phyloP scores from a whole-genome alignment of 163 green algal genomes.

The Volvox carteri region DNA sequence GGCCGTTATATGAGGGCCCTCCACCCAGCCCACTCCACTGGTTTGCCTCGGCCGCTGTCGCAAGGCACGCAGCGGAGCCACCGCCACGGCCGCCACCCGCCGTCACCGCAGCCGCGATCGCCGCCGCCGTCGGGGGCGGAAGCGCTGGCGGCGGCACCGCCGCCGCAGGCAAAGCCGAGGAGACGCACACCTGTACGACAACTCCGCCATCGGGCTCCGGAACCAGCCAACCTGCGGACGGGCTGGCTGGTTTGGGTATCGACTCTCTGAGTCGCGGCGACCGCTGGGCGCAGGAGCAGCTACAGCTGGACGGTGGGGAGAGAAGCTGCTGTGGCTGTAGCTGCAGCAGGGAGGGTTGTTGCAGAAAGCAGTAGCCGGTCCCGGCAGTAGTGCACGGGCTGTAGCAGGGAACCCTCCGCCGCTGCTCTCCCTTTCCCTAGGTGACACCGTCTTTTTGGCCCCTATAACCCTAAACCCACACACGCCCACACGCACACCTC shows the following conservation, averaged over 20 bases:
- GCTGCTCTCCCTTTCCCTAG: too few relatives aligned
- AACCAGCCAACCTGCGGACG: neutral
- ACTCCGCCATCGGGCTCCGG: too few relatives aligned
- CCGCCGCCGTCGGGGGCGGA: neutral
- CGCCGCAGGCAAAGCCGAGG: too few relatives aligned
- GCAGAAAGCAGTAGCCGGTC: too few relatives aligned
- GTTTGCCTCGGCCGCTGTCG: neutral
- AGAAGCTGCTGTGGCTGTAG: too few relatives aligned
- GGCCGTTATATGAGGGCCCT: neutral
- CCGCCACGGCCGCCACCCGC: neutral
- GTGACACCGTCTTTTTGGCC: too few relatives aligned
- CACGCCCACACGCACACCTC: neutral
- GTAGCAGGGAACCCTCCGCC: too few relatives aligned
- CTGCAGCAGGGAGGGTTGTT: too few relatives aligned
- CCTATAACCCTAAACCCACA: neutral
- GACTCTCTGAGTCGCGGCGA: neutral
- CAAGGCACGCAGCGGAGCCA: neutral
- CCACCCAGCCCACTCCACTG: slow-evolving; percentile 21
- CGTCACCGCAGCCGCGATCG: neutral
- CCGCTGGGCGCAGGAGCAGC: slow-evolving; percentile 37
- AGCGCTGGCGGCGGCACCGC: neutral
- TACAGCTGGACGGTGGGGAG: slow-evolving; percentile 40
- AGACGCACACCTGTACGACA: neutral
- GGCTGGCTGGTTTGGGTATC: neutral
- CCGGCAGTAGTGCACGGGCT: too few relatives aligned